A percentile compares a stretch with the other conserved stretches of the same genome.
Conservation (phyloP, 805 yeast genomes). For the Kluyveromyces lactis region DNA sequence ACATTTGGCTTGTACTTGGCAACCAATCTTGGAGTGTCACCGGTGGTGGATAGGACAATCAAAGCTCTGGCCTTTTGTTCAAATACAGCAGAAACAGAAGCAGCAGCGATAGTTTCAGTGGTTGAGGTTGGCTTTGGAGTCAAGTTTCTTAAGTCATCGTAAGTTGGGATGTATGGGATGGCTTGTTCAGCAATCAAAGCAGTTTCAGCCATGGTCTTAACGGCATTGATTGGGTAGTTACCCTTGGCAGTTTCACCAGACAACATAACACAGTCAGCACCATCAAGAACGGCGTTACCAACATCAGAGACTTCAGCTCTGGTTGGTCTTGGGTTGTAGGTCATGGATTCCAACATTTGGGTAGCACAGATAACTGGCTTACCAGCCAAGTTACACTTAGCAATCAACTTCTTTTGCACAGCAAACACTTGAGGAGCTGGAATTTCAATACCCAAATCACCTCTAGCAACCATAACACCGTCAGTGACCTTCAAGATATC, state of each 20-base stretch:
- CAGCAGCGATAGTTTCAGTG: conserved; percentile 93
- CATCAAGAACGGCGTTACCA: conserved; percentile 97
- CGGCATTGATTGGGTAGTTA: conserved; percentile 96
- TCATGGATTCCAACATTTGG: conserved; percentile 99
- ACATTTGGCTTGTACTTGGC: conserved; percentile 97
- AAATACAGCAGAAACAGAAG: conserved; percentile 93
- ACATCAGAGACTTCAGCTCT: conserved; percentile 99
- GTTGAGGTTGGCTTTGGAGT: conserved; percentile 86
- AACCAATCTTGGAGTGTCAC: conserved; percentile 89
- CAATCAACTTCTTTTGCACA: conserved; percentile 97
- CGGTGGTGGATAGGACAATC: conserved; percentile 90
- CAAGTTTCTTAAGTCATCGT: conserved; percentile 80
- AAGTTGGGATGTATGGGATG: conserved; percentile 75
- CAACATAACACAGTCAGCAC: conserved; percentile 99
- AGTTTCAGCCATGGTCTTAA: conserved; percentile 97
- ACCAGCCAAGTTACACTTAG: conserved; percentile 98
- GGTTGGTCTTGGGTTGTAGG: conserved; percentile 99
- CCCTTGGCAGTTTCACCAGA: conserved; percentile 99
- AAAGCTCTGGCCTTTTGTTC: conserved; percentile 97
- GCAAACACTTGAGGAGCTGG: conserved; percentile 98
- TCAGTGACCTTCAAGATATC: conserved; percentile 91
- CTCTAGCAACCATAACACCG: conserved; percentile 99
- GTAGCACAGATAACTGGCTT: conserved; percentile 99
- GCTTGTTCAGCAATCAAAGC: conserved; percentile 95
- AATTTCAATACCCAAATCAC: conserved; percentile 98